phyloP scores from a whole-genome alignment of 2,329 filamentous ascomycete species.

The Paracorniculantispora psalliotae region DNA sequence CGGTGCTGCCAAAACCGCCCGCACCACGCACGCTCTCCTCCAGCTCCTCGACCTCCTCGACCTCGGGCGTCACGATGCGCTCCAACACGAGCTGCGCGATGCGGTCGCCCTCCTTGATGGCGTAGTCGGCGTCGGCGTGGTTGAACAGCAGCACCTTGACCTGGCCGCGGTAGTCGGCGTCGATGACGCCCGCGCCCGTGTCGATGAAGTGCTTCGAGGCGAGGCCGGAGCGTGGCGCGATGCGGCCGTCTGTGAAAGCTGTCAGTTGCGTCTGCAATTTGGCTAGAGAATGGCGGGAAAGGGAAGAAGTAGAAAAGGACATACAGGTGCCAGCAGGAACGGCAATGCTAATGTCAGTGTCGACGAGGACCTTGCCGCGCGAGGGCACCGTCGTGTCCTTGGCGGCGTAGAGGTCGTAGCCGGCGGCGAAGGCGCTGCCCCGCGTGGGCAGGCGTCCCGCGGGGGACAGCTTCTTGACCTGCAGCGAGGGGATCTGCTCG shows the following conservation, averaged over 20 bases:
- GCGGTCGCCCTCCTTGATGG: conserved; percentile 78
- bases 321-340: conserved; percentile 85
- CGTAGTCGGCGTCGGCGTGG: conserved; percentile 76
- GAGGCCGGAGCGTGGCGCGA: conserved; percentile 86
- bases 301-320: conserved; percentile 25
- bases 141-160: conserved; percentile 96
- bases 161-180: conserved; percentile 92
- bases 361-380: conserved; percentile 78
- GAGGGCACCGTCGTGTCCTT: conserved; percentile 71
- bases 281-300: neutral
- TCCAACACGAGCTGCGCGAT: conserved; percentile 92
- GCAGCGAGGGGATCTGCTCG: conserved; percentile 51
- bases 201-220: conserved; percentile 95
- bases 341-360: conserved; percentile 87
- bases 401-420: conserved; percentile 87
- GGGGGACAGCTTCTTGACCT: conserved; percentile 82
- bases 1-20: conserved; percentile 89
- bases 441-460: conserved; percentile 80
- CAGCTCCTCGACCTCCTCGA: conserved; percentile 81
- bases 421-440: conserved; percentile 83
- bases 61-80: conserved; percentile 88
- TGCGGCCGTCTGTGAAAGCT: conserved; percentile 84
- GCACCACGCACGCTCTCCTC: conserved; percentile 87
- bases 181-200: conserved; percentile 92
- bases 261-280: too few species aligned